Conservation (phyloP, 2,329 filamentous ascomycete genomes). For the Fusarium concolor region DNA sequence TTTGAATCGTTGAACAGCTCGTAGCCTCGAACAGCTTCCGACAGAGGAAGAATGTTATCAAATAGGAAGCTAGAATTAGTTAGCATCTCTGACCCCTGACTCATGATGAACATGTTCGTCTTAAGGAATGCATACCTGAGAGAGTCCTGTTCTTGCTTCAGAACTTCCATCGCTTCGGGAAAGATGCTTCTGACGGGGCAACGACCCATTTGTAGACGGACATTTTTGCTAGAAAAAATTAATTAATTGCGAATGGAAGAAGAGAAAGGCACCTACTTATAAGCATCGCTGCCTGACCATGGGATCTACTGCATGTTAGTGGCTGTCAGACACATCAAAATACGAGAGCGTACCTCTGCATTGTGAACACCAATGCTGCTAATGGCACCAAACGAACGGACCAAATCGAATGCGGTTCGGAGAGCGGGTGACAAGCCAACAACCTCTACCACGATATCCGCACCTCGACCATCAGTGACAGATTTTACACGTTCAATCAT, state of each 20-base stretch:
- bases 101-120: no score
- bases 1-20: constrained; percentile 78
- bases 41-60: constrained; percentile 77
- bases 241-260: background rate
- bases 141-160: constrained; percentile 74
- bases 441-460: constrained; percentile 85
- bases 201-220: constrained; percentile 80
- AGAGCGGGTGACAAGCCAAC: constrained; percentile 78
- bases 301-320: constrained; percentile 63
- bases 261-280: constrained; percentile 55
- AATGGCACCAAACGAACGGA: constrained; percentile 78
- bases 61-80: constrained; percentile 74
- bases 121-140: constrained; percentile 64
- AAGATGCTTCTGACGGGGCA: constrained; percentile 81
- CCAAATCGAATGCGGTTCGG: constrained; percentile 75
- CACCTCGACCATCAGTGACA: constrained; percentile 81
- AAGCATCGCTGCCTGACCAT: constrained; percentile 73
- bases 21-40: constrained; percentile 74
- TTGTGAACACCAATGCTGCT: constrained; percentile 83
- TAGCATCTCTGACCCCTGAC: no score
- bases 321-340: background rate
- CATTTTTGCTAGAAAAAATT: constrained; percentile 68
- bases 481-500: constrained; percentile 77
- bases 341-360: constrained; percentile 65
- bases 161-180: constrained; percentile 69